These are phyloP conservation scores for Blastobotrys persicus DNA, from an alignment of 1,139 yeast genomes.

Conservation along the genomic window DNA sequence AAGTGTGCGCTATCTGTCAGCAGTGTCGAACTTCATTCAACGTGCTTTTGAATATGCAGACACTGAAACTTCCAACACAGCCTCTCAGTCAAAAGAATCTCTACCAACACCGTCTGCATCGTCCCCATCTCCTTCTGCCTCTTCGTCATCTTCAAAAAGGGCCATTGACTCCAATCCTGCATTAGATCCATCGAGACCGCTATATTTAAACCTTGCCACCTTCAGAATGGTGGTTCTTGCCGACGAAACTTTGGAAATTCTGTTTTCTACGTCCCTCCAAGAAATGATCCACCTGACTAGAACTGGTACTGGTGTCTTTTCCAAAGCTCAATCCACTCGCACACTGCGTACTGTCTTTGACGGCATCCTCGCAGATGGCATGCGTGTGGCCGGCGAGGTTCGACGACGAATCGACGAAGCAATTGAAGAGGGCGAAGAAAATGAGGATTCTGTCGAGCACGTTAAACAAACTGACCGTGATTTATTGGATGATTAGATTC, in stretches of 20 bases:
- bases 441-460: conserved; percentile 33
- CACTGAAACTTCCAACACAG: conserved; percentile 49
- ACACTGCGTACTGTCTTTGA: conserved; percentile 86
- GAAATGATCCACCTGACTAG: conserved; percentile 66
- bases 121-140: no score
- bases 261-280: conserved; percentile 68
- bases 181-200: conserved; percentile 74
- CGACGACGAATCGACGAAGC: conserved; percentile 76
- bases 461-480: conserved; percentile 40
- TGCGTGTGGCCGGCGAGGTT: conserved; percentile 84
- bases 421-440: conserved; percentile 27
- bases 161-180: conserved; percentile 66
- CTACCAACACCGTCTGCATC: conserved; percentile 26
- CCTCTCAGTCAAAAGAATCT: conserved; percentile 3
- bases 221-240: conserved; percentile 94
- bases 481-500: conserved; percentile 35
- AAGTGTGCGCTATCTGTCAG: conserved; percentile 75
- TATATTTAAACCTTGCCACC: conserved; percentile 75
- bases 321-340: conserved; percentile 38
- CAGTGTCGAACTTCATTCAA: conserved; percentile 84
- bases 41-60: conserved; percentile 89
- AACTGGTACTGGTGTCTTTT: conserved; percentile 36
- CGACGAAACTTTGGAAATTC: conserved; percentile 85
- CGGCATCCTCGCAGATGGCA: conserved; percentile 87
- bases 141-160: conserved; percentile 37